Evolutionary conservation across 2,329 filamentous ascomycete genomes (phyloP), one percentile per base, ranked within the genome.

Genomic region (Apiospora hydei): DNA sequence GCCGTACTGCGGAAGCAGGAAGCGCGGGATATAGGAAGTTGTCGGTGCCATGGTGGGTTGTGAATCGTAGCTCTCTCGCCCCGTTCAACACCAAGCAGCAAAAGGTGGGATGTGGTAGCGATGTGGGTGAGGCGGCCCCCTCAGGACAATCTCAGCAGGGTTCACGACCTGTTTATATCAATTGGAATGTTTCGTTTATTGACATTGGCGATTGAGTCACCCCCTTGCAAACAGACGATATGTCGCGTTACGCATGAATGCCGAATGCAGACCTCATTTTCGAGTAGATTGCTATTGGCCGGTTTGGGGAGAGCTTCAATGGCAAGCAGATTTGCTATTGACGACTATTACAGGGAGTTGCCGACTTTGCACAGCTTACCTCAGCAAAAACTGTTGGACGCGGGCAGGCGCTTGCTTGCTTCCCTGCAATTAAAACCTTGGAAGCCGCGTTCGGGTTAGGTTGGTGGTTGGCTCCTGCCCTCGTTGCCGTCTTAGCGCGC

Each of bases 1-100:
- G 71, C 88, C 84, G 76, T 88, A 86, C 73, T 90, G 87, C 4
- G 91, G 91, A 53, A 93, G 87, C n/a, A 93, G 87, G 79, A 93
- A 93, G 67, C 88, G 87, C 43, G 91, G 91, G 74, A 93, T 92
- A 74, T 85, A 80, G 34, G 85, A 82, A n/a, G 85, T 82, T 49
- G 85, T 85, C 64, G 81, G 77, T 69, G 86, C 80, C 85, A 89
- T 84, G 74, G 72, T 74, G 72, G 72, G 14, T 44, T 44, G 34
- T 64, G 57, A 41, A 41, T 14, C n/a, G 34, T 64, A 38, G 57
- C 30, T 64, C 34, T 61, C 34, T 61, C 16, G 53, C 30, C 53
- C 30, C 16, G 53, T 21, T 21, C 53, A 61, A 61, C 26, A 61
- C 30, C 41, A 26, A 57, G 26, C 14, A 38, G 7, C 3, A 38